Evolutionary conservation across 129 eudicot species (phyloP).

Genomic region (Flaveria robusta): DNA sequence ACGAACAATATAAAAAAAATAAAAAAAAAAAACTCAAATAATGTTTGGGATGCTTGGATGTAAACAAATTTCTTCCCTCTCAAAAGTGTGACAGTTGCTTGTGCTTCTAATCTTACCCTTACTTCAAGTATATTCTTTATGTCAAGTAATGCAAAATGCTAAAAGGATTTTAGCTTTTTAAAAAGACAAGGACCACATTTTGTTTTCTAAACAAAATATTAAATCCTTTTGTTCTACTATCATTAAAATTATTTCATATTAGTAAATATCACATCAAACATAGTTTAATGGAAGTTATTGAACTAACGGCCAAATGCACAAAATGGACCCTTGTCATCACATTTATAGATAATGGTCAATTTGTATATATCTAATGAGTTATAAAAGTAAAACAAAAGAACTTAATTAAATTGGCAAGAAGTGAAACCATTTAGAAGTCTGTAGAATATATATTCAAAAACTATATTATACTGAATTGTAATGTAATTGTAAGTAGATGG

Average conservation of each 20-base stretch:
- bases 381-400: too few species aligned
- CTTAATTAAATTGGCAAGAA: too few species aligned
- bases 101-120: constrained; percentile 2
- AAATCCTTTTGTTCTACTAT: too few species aligned
- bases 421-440: background rate
- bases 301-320: background rate
- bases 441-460: too few species aligned
- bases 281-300: background rate
- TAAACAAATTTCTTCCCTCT: background rate
- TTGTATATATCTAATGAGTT: background rate
- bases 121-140: constrained; percentile 1
- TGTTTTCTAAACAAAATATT: background rate
- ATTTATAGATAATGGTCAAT: background rate
- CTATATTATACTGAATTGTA: too few species aligned
- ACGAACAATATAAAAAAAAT: too few species aligned
- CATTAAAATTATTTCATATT: too few species aligned
- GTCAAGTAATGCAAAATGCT: background rate
- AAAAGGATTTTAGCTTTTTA: background rate
- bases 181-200: background rate
- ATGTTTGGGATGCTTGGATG: background rate
- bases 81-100: background rate
- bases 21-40: background rate
- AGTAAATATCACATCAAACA: background rate
- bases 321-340: background rate
- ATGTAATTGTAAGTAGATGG: too few species aligned